Base-by-base conservation (phyloP, 768 basidiomycete species). In the Termitomyces sp. region DNA sequence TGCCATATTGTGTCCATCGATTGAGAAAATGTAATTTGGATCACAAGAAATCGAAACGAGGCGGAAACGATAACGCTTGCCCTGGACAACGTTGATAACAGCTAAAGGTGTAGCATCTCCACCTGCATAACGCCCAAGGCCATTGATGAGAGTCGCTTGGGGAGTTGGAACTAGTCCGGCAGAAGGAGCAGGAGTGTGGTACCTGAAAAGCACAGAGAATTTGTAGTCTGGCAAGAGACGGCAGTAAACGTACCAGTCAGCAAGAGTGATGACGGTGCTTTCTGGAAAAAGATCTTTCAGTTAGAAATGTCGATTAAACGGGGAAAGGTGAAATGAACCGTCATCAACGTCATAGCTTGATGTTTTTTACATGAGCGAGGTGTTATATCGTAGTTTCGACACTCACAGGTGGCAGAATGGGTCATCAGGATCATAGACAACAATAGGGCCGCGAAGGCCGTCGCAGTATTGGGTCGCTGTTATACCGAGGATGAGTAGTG, bases 1-100 rank as follows among this genome's bases (percentile, higher is more conserved):
- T 55, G 16, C 75, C 72, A 82, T 63, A 5, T 65, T 65, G 57
- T 81, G 80, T 14, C 72, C 70, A 58, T 80, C 76, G 32, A 81
- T 74, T 1, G 74, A 67, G 62, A 82, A 80, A 35, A 65, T 66
- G 62, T 70, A 80, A 36, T 65, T 67, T n/a, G 69, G 63, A 54
- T 66, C 67, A 62, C 70, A 73, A 20, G 68, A 67, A 49, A 70
- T 60, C 33, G 68, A 66, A 32, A 75, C 58, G 10, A 75, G 55
- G 7, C 76, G 70, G 57, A 72, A 65, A n/a, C 74, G 70, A 55
- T 75, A 76, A 14, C 76, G 66, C 53, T 66, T 67, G 1, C 70
- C 66, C 1, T 44, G 55, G 8, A 66, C 54, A 20, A 78, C 77
- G 9, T 66, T 68, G 46, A 75, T 63, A 28, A 77, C 70, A 0